Percentiles rank a stretch among this genome's conserved stretches.
phyloP scores from a whole-genome alignment of 2,329 filamentous ascomycete species.

The Podosphaera xanthii region DNA sequence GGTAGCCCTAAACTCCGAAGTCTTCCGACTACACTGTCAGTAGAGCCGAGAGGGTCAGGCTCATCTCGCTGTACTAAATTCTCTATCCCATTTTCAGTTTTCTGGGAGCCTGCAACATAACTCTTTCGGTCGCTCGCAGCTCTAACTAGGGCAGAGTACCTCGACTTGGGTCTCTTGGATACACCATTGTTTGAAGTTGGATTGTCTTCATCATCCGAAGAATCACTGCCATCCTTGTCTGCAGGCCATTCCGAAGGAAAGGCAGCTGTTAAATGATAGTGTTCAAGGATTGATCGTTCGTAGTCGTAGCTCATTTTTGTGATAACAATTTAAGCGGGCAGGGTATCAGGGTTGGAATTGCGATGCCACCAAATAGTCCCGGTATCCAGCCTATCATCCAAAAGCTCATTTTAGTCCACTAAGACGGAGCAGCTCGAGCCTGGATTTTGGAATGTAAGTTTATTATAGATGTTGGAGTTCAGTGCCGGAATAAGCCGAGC shows the following conservation, averaged over 20 bases:
- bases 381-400: no score
- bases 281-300: slow-evolving; percentile 58
- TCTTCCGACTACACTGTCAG: slow-evolving; percentile 65
- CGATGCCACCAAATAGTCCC: no score
- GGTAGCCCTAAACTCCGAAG: slow-evolving; percentile 55
- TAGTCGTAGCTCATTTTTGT: slow-evolving; percentile 16
- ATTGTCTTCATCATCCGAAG: slow-evolving; percentile 33
- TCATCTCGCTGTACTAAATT: slow-evolving; percentile 79
- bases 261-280: slow-evolving; percentile 64
- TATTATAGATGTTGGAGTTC: no score
- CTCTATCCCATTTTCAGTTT: slow-evolving; percentile 42
- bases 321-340: no score
- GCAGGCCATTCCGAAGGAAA: slow-evolving; percentile 72
- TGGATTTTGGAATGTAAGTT: no score
- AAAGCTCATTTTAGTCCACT: no score
- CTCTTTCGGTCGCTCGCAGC: slow-evolving; percentile 46
- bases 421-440: no score
- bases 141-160: slow-evolving; percentile 67
- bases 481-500: no score
- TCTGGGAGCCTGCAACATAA: slow-evolving; percentile 40
- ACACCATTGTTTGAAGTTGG: slow-evolving; percentile 22
- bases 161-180: slow-evolving; percentile 41
- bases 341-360: no score
- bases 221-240: slow-evolving; percentile 52
- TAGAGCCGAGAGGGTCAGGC: slow-evolving; percentile 70